Evolutionary conservation across 176 grass and related monocot species (phyloP).

Genomic region (Avena sativa): DNA sequence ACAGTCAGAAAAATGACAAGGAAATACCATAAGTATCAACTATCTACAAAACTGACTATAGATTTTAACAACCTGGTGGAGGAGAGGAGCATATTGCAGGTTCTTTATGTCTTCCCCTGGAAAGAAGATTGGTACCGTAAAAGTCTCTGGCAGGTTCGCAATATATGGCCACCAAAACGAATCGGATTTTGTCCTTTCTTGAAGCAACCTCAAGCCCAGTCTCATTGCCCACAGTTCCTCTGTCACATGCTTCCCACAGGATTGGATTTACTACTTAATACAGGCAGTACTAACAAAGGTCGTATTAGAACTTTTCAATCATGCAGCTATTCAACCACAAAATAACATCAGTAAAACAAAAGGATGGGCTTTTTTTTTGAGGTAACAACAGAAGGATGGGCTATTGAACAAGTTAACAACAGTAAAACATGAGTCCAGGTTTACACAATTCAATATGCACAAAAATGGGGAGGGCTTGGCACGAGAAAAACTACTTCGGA

Average conservation of each 20-base stretch:
- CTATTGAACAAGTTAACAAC: constrained; percentile 6
- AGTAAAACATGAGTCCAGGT: neutral
- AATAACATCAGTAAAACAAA: constrained; percentile 4
- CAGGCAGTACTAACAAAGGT: too few species aligned
- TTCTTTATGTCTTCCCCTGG: constrained; percentile 85
- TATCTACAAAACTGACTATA: constrained; percentile 17
- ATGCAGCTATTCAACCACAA: neutral
- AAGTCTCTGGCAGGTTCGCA: constrained; percentile 83
- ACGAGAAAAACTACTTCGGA: neutral
- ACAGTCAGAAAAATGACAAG: constrained; percentile 36
- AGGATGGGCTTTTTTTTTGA: neutral
- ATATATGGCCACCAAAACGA: constrained; percentile 98
- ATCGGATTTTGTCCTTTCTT: constrained; percentile 70
- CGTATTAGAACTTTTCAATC: too few species aligned
- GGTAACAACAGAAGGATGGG: neutral
- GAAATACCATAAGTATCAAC: neutral
- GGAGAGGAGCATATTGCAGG: constrained; percentile 83
- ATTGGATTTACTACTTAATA: constrained; percentile 55
- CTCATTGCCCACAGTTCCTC: constrained; percentile 98
- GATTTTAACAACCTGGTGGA: constrained; percentile 67
- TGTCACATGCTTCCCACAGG: constrained; percentile 72
- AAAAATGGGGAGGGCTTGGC: neutral
- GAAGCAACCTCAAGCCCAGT: constrained; percentile 91
- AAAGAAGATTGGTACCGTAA: constrained; percentile 80
- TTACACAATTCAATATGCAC: neutral